A percentile compares a stretch with the other conserved stretches of the same genome.
Conservation (phyloP, 1,284 basidiomycete species). For the Malassezia pachydermatis region DNA sequence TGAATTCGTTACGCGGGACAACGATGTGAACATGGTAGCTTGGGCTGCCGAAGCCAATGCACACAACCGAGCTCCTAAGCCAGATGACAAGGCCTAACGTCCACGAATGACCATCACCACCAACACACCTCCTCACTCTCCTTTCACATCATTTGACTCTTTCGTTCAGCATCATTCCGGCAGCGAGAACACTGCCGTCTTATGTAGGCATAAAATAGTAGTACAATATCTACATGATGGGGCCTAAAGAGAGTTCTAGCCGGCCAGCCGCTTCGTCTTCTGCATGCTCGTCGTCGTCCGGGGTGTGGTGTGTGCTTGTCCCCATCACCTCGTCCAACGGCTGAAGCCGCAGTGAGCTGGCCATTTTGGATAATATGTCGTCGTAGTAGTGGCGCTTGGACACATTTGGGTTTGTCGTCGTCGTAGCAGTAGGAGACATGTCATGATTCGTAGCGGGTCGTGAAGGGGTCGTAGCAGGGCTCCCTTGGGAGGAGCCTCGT, state of each 20-base stretch:
- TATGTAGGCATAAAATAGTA: too few species aligned
- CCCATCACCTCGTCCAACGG: slow-evolving; percentile 6
- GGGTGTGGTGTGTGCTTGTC: background rate
- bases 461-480: background rate
- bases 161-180: too few species aligned
- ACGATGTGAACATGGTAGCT: slow-evolving; percentile 47
- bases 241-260: background rate
- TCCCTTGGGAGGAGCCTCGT: too few species aligned
- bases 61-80: background rate
- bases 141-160: background rate
- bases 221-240: background rate
- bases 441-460: too few species aligned
- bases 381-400: slow-evolving; percentile 1
- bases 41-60: slow-evolving; percentile 34
- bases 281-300: background rate
- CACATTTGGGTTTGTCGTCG: background rate
- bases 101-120: too few species aligned
- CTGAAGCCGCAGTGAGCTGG: slow-evolving; percentile 5
- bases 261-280: background rate
- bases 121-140: background rate
- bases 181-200: too few species aligned
- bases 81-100: too few species aligned
- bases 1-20: slow-evolving; percentile 56
- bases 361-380: slow-evolving; percentile 8
- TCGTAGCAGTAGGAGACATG: background rate